phyloP scores from a whole-genome alignment of 208 protist species.

The Blechomonas ayalai region DNA sequence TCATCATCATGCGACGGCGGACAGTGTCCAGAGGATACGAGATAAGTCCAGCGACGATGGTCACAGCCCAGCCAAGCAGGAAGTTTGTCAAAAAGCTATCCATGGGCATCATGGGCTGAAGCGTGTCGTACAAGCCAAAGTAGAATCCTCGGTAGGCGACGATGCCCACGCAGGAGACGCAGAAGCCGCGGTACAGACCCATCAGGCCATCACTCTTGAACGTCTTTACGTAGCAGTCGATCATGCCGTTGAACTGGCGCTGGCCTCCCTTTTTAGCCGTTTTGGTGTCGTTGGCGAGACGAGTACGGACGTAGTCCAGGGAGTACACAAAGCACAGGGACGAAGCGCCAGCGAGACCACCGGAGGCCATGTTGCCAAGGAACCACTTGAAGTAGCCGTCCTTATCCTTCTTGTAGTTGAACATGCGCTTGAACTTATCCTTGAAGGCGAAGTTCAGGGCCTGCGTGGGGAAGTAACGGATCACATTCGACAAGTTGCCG shows the following conservation, averaged over 20 bases:
- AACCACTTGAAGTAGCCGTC: slow-evolving; percentile 87
- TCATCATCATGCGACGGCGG: slow-evolving; percentile 96
- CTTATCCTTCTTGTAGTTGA: slow-evolving; percentile 85
- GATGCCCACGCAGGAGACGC: slow-evolving; percentile 93
- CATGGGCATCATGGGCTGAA: slow-evolving; percentile 62
- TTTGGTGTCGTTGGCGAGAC: slow-evolving; percentile 90
- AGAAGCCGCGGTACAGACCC: slow-evolving; percentile 95
- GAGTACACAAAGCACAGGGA: slow-evolving; percentile 96
- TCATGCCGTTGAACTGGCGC: slow-evolving; percentile 93
- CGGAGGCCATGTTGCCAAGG: slow-evolving; percentile 92
- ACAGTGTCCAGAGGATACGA: slow-evolving; percentile 98
- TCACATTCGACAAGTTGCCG: slow-evolving; percentile 95
- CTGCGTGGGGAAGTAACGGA: slow-evolving; percentile 98
- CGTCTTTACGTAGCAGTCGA: slow-evolving; percentile 93
- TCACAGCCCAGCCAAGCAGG: slow-evolving; percentile 63
- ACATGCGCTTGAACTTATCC: slow-evolving; percentile 93
- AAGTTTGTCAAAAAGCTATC: slow-evolving; percentile 70
- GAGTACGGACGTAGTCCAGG: slow-evolving; percentile 97
- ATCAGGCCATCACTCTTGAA: slow-evolving; percentile 61
- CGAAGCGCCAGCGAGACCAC: slow-evolving; percentile 93
- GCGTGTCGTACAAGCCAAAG: slow-evolving; percentile 95
- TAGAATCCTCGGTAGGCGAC: slow-evolving; percentile 96
- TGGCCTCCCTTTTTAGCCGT: slow-evolving; percentile 76
- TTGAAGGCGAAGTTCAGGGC: slow-evolving; percentile 98
- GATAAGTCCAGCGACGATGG: slow-evolving; percentile 56